Evolutionary conservation across 495 filamentous ascomycete genomes (phyloP).

Genomic region (Jackrogersella minutella): DNA sequence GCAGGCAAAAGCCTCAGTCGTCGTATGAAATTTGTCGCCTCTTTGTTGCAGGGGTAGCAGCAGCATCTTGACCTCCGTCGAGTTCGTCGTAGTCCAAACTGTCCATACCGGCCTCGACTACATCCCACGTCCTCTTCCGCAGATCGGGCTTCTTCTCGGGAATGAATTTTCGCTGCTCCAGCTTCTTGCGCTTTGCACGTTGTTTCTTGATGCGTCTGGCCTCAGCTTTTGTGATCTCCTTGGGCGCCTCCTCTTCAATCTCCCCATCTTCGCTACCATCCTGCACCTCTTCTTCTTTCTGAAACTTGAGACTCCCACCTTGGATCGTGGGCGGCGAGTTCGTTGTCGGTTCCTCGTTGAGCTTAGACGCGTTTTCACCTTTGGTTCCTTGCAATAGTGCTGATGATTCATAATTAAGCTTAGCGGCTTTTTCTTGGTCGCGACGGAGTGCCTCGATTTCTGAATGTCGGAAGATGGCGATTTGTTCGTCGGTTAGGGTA

Average conservation of each 20-base stretch:
- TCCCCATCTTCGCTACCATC: slow-evolving; percentile 45
- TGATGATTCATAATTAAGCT: slow-evolving; percentile 22
- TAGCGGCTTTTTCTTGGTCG: slow-evolving; percentile 41
- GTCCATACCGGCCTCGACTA: slow-evolving; percentile 60
- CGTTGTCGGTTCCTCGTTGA: slow-evolving; percentile 1
- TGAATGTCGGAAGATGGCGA: slow-evolving; percentile 87
- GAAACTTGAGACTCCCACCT: slow-evolving; percentile 28
- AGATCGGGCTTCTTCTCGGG: slow-evolving; percentile 61
- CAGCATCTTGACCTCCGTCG: slow-evolving; percentile 28
- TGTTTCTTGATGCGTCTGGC: slow-evolving; percentile 36
- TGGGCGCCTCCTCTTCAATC: slow-evolving; percentile 40
- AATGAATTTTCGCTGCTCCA: slow-evolving; percentile 50
- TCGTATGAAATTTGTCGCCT: slow-evolving; percentile 60
- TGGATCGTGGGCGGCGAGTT: not conserved
- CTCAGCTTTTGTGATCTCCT: slow-evolving; percentile 44
- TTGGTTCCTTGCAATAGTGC: slow-evolving; percentile 21
- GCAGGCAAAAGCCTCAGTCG: slow-evolving; percentile 45
- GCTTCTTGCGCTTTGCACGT: slow-evolving; percentile 44
- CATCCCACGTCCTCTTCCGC: slow-evolving; percentile 66
- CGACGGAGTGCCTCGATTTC: slow-evolving; percentile 80
- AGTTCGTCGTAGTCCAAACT: slow-evolving; percentile 62
- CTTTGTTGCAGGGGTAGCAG: slow-evolving; percentile 44
- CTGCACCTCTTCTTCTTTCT: slow-evolving; percentile 31
- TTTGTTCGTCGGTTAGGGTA: slow-evolving; percentile 90
- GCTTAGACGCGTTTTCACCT: not conserved